Evolutionary conservation across 139 green algal genomes (phyloP).

Genomic region (Chlorella sp.): DNA sequence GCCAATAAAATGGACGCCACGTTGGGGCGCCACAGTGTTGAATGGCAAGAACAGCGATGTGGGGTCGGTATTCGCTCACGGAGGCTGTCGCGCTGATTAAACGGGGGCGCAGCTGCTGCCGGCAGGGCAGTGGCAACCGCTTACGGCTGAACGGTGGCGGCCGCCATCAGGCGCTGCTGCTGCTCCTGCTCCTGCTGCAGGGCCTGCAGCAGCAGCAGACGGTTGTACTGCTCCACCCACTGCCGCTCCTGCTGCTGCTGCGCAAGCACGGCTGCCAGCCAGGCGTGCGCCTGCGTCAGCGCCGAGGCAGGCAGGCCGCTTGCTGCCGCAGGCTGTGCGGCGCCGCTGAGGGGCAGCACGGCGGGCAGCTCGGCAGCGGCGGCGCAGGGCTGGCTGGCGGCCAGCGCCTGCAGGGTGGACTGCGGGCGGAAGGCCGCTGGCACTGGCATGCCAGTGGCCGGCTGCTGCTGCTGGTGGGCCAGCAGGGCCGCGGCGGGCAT

Average conservation of each 20-base stretch:
- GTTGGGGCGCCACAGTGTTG: too few relatives aligned
- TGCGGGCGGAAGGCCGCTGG: not conserved
- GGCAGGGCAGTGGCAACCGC: too few relatives aligned
- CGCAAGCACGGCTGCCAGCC: not conserved
- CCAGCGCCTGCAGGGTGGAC: not conserved
- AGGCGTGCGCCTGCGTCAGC: not conserved
- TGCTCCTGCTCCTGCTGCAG: conserved; percentile 1
- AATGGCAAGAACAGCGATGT: too few relatives aligned
- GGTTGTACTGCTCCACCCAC: conserved; percentile 4
- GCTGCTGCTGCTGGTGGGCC: not conserved
- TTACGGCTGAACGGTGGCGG: not conserved
- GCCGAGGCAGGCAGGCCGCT: not conserved
- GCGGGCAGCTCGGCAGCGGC: not conserved
- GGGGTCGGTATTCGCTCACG: too few relatives aligned
- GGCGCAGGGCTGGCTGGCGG: not conserved
- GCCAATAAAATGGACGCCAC: too few relatives aligned
- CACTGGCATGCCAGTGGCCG: not conserved
- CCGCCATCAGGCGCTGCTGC: not conserved
- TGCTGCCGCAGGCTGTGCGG: not conserved
- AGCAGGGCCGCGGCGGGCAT: not conserved
- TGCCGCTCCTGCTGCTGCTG: conserved; percentile 14
- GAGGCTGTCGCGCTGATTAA: too few relatives aligned
- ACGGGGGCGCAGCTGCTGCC: too few relatives aligned
- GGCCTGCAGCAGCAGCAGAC: not conserved
- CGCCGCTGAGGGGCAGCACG: not conserved